Conservation (phyloP, 1,139 yeast genomes). For the Yamadazyma friedrichii region DNA sequence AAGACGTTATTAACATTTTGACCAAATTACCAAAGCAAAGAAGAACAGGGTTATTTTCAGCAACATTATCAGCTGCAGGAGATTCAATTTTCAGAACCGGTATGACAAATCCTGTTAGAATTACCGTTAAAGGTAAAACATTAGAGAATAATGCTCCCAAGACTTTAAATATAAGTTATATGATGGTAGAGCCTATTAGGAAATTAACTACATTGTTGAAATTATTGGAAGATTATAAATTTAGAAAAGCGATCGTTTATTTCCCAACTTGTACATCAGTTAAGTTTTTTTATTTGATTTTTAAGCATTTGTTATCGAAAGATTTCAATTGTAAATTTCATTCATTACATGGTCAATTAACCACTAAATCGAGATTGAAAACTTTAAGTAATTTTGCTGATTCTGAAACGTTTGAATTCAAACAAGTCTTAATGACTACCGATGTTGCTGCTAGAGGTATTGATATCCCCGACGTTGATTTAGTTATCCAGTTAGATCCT, state of each 20-base stretch:
- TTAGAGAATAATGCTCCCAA: constrained; percentile 51
- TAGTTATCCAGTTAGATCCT: constrained; percentile 85
- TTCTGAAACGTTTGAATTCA: constrained; percentile 37
- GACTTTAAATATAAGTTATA: constrained; percentile 61
- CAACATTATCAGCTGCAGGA: constrained; percentile 84
- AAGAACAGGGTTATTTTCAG: constrained; percentile 90
- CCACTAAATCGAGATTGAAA: constrained; percentile 70
- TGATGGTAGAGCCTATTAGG: constrained; percentile 55
- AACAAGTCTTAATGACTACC: constrained; percentile 71
- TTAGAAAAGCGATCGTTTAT: constrained; percentile 78
- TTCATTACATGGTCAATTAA: constrained; percentile 84
- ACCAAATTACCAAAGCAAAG: constrained; percentile 80
- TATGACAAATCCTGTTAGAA: constrained; percentile 83
- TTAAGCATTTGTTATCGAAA: constrained; percentile 30
- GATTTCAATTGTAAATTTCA: constrained; percentile 39
- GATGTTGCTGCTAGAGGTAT: constrained; percentile 94
- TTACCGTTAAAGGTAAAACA: constrained; percentile 63
- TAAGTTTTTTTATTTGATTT: constrained; percentile 64
- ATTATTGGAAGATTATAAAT: constrained; percentile 52
- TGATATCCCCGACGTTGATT: constrained; percentile 88
- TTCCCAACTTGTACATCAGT: constrained; percentile 90
- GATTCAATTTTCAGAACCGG: constrained; percentile 70
- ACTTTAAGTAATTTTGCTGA: constrained; percentile 62
- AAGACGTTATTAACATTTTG: constrained; percentile 66
- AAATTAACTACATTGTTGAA: constrained; percentile 62